These are phyloP conservation scores for Ogataea trehaloabstinens DNA, from an alignment of 805 yeast genomes.

Conservation along the genomic window DNA sequence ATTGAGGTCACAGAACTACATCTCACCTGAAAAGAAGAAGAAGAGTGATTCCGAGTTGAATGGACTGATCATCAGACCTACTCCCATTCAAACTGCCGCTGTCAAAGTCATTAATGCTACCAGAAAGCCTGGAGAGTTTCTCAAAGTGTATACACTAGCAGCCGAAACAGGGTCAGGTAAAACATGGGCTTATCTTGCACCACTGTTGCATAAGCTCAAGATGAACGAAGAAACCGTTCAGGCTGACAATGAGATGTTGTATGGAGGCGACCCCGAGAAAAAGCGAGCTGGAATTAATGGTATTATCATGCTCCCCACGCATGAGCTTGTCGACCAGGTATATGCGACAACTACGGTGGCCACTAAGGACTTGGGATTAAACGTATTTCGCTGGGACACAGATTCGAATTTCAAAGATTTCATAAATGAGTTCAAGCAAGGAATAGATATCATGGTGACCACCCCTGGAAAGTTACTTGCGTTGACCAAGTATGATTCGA, in stretches of 20 bases:
- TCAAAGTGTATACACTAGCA: conserved; percentile 74
- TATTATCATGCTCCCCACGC: conserved; percentile 83
- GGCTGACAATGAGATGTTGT: conserved; percentile 33
- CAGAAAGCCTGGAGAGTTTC: conserved; percentile 31
- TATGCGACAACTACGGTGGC: conserved; percentile 39
- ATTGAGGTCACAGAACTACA: conserved; percentile 33
- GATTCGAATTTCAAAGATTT: conserved; percentile 54
- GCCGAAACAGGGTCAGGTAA: conserved; percentile 98
- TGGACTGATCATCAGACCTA: conserved; percentile 49
- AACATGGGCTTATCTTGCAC: conserved; percentile 86
- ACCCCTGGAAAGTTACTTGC: conserved; percentile 73
- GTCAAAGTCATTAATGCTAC: conserved; percentile 53
- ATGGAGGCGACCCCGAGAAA: conserved; percentile 9
- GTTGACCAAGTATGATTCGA: conserved; percentile 30
- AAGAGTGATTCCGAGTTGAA: conserved; percentile 33
- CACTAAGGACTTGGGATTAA: conserved; percentile 38
- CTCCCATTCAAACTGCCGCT: conserved; percentile 82
- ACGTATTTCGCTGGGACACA: conserved; percentile 60
- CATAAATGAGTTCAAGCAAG: conserved; percentile 42
- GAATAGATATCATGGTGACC: conserved; percentile 78
- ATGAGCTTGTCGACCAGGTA: conserved; percentile 84
- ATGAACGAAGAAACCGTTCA: conserved; percentile 46
- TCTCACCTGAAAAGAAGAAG: conserved; percentile 26
- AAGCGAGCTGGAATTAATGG: conserved; percentile 55
- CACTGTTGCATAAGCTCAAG: conserved; percentile 65